Base-by-base conservation (phyloP, 345 rosid genomes). In the Arabidopsis arenosa region DNA sequence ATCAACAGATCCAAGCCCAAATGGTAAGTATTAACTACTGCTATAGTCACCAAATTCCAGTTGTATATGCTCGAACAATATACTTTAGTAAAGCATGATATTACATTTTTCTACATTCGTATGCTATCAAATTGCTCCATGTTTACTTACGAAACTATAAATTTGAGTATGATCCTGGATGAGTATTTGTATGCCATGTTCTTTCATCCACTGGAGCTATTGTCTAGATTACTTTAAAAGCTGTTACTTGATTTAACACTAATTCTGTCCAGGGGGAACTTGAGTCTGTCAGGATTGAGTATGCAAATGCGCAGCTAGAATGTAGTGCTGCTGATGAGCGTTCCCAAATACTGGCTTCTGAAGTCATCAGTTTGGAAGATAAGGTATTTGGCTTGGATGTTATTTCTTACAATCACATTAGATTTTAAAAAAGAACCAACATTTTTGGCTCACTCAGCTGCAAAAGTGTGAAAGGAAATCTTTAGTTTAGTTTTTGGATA, bases 291-390 rank as follows among this genome's bases (percentile, higher is more conserved):
- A 87, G 73, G 85, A 82, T 72, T 75, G 96, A 88, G 83, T 93
- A 80, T 64, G 74, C 85, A 52, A 91, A 87, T 81, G 98, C 86
- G 45, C 92, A 75, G 66, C 87, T 96, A 40, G 97, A 96, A 76
- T 91, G 97, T 70, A 85, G 66, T 77, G 99, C 97, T 52, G 92
- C 97, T 71, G 97, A 96, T 82, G 98, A 91, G 77, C 90, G 98
- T 21, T 90, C 97, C 41, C 90, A 86, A 48, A 84, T 96, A 78
- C 81, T 93, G 82, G 98, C 99, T 75, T 85, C 98, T 59, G 99
- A 96, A 85, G 99, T 93, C 72, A 93, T 96, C 47, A 88, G 93
- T 69, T 88, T 96, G 85, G 99, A 96, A 86, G 99, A 96, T 84
- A 96, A 96, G 98, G 99, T 95, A 85, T n/a, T 13, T 62, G 48